phyloP scores from a whole-genome alignment of 768 basidiomycete genomes.

The Termitomyces sp. region DNA sequence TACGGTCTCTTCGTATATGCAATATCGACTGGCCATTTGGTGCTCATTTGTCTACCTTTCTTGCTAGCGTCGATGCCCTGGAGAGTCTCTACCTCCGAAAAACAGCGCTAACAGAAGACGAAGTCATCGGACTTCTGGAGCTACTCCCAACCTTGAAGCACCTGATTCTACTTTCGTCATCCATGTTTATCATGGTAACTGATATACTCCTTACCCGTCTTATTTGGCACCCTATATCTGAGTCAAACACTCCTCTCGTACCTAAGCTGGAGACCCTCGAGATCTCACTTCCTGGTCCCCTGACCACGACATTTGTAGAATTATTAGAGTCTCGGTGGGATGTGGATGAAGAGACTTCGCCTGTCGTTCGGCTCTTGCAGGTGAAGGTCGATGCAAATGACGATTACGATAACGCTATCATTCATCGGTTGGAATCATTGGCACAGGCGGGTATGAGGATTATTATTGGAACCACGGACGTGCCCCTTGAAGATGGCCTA shows the following conservation, averaged over 20 bases:
- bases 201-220: constrained; percentile 31
- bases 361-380: constrained; percentile 9
- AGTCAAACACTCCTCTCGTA: constrained; percentile 23
- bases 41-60: constrained; percentile 28
- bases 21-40: constrained; percentile 33
- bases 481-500: constrained; percentile 12
- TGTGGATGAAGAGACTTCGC: background rate
- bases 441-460: constrained; percentile 17
- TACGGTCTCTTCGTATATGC: constrained; percentile 35
- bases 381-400: constrained; percentile 13
- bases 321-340: constrained; percentile 32
- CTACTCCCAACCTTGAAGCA: constrained; percentile 28
- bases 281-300: constrained; percentile 30
- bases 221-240: constrained; percentile 26
- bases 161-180: constrained; percentile 31
- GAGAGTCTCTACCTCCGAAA: constrained; percentile 35
- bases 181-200: constrained; percentile 26
- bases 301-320: constrained; percentile 29
- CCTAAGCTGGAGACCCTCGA: constrained; percentile 34
- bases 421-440: constrained; percentile 15
- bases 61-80: constrained; percentile 28
- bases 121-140: constrained; percentile 30
- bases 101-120: constrained; percentile 30
- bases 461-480: constrained; percentile 10
- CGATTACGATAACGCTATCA: constrained; percentile 15